Evolutionary conservation across 371 early-diverging fungal genomes (phyloP), one percentile per base, ranked within the genome.

Genomic region (Rhizopus sp.): DNA sequence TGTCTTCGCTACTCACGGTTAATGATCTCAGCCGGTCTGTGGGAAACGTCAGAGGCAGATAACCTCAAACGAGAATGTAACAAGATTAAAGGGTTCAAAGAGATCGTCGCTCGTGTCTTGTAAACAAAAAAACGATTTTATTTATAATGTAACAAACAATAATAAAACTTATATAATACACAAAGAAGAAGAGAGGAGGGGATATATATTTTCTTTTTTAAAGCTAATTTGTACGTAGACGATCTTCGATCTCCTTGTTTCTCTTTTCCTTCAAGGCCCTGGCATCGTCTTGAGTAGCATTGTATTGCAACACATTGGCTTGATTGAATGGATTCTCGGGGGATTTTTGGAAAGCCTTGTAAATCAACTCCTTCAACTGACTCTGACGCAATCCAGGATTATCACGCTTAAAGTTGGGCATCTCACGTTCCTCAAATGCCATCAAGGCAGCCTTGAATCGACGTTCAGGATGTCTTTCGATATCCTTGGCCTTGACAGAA

Each of bases 251-350:
- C 33, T 50, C 64, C 31, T 66, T 53, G 35, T 72, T 72, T 30
- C 59, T 59, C 39, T 68, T 52, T 16, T 62, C 66, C 44, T 85
- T 68, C 32, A 79, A 58, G 0, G 47, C 56, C 31, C 66, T 64
- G 48, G 82, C 72, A 10, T 90, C 86, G 1, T 83, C 77, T 53
- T 70, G 75, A 33, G 78, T 83, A 40, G 92, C 88, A 64, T 93
- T 91, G 68, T 89, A 88, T 16, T 80, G 70, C 17, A 84, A n/a
- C 48, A 88, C 60, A 44, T 82, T 82, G 17, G 75, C 72, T 78
- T 93, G 92, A 73, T 93, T 93, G 69, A 91, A 86, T 29, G 94
- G 93, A 64, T 93, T 94, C 30, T 93, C 90, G 12, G 90, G 90
- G 3, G 92, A 85, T 75, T 93, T 93, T 64, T 88, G 82, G 81